phyloP scores from a whole-genome alignment of 176 grass and related monocot species.

The Canna indica region DNA sequence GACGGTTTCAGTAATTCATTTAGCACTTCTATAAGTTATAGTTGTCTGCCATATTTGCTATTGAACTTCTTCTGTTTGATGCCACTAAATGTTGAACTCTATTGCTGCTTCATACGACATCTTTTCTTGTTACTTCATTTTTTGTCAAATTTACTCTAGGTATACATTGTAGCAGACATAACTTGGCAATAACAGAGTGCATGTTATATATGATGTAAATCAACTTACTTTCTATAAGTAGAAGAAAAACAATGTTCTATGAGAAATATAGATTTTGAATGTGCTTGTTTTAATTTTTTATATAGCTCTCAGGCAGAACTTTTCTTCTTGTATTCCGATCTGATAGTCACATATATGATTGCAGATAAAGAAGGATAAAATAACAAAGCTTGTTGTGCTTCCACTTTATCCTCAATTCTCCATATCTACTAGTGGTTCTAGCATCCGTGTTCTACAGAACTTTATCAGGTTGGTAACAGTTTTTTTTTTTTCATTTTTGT shows the following conservation, averaged over 20 bases:
- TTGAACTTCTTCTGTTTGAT: neutral
- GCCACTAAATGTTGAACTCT: neutral
- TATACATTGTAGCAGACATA: too few relatives aligned
- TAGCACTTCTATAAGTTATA: neutral
- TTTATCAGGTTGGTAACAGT: slow-evolving; percentile 44
- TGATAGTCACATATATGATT: neutral
- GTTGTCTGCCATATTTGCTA: neutral
- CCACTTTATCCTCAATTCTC: slow-evolving; percentile 98
- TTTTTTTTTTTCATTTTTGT: slow-evolving; percentile 3
- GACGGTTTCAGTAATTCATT: neutral
- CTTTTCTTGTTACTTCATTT: neutral
- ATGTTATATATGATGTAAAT: neutral
- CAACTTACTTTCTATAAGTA: neutral
- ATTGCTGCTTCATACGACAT: neutral
- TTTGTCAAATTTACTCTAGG: too few relatives aligned
- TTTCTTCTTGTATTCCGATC: neutral
- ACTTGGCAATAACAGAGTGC: neutral
- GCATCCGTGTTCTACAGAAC: slow-evolving; percentile 72
- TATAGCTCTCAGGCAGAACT: neutral
- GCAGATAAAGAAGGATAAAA: slow-evolving; percentile 88
- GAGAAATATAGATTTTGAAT: neutral
- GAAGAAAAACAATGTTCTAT: neutral
- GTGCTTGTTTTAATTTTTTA: neutral
- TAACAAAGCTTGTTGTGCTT: slow-evolving; percentile 85
- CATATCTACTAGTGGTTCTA: slow-evolving; percentile 95